phyloP scores from a whole-genome alignment of 306 rosid species.

The Chamaecrista fasciculata region DNA sequence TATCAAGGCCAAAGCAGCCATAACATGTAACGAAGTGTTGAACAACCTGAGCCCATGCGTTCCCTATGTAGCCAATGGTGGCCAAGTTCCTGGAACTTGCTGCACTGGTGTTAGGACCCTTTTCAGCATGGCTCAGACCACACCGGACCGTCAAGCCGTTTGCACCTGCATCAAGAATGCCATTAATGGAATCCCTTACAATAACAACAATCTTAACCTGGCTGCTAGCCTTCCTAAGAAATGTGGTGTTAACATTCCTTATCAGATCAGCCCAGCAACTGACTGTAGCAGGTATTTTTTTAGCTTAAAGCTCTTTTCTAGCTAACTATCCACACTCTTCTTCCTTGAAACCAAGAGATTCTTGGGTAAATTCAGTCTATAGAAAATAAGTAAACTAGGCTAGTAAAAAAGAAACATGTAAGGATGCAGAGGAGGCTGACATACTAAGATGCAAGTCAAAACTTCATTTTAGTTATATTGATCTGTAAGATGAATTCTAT shows the following conservation, averaged over 20 bases:
- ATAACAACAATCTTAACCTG: conserved; percentile 8
- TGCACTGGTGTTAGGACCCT: conserved; percentile 49
- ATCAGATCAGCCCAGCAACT: conserved; percentile 58
- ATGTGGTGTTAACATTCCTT: conserved; percentile 52
- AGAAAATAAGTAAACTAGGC: too few relatives aligned
- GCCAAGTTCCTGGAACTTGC: conserved; percentile 18
- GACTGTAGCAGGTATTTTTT: conserved; percentile 49
- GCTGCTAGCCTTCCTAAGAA: conserved; percentile 49
- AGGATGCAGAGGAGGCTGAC: too few relatives aligned
- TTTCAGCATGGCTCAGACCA: conserved; percentile 37
- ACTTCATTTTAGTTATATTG: too few relatives aligned
- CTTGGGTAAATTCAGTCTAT: too few relatives aligned
- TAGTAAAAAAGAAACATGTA: too few relatives aligned
- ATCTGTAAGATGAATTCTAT: too few relatives aligned
- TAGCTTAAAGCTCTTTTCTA: too few relatives aligned
- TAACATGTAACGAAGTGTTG: conserved; percentile 44
- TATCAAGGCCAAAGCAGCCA: conserved; percentile 25
- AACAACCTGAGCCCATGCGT: conserved; percentile 38
- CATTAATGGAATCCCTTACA: conserved; percentile 25
- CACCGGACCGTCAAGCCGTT: conserved; percentile 47
- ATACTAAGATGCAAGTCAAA: too few relatives aligned
- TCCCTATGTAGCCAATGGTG: conserved; percentile 27
- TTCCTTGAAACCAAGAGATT: too few relatives aligned
- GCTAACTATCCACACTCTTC: too few relatives aligned
- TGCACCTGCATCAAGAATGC: conserved; percentile 54